A percentile compares a stretch with the other conserved stretches of the same genome.
These are phyloP conservation scores for Sabuloglossum arenarium DNA, from an alignment of 495 filamentous ascomycete species.

Conservation along the genomic window DNA sequence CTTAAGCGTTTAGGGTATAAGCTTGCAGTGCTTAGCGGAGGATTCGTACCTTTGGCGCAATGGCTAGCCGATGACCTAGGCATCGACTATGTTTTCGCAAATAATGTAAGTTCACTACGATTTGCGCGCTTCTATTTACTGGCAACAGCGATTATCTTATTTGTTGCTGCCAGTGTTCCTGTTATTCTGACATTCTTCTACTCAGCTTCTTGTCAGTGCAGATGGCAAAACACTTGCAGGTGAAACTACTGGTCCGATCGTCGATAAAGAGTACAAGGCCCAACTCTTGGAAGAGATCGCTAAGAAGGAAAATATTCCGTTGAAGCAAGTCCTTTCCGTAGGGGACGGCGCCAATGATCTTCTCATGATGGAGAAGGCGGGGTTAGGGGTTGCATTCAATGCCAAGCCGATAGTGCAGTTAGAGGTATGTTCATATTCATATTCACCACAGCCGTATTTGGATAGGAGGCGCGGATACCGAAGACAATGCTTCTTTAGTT, in stretches of 20 bases:
- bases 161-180: too few species aligned
- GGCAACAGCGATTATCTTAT: neutral
- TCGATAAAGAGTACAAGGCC: conserved; percentile 64
- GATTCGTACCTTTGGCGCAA: conserved; percentile 70
- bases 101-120: conserved; percentile 32
- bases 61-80: conserved; percentile 67
- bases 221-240: conserved; percentile 54
- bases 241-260: conserved; percentile 53
- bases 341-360: conserved; percentile 94
- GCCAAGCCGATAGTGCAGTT: conserved; percentile 84
- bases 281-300: conserved; percentile 61
- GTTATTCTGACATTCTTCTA: neutral
- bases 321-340: conserved; percentile 65
- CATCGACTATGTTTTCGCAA: conserved; percentile 72
- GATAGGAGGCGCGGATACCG: neutral
- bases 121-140: conserved; percentile 1
- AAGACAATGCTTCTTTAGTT: too few species aligned
- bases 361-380: conserved; percentile 74
- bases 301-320: conserved; percentile 40
- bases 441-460: neutral
- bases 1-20: conserved; percentile 61
- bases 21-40: conserved; percentile 77
- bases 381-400: conserved; percentile 80
- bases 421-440: conserved; percentile 17
- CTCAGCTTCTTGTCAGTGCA: conserved; percentile 42